Percentiles rank a stretch among this genome's conserved stretches.
Conservation (phyloP, 805 yeast species). For the Lipomyces spencermartinsiae region DNA sequence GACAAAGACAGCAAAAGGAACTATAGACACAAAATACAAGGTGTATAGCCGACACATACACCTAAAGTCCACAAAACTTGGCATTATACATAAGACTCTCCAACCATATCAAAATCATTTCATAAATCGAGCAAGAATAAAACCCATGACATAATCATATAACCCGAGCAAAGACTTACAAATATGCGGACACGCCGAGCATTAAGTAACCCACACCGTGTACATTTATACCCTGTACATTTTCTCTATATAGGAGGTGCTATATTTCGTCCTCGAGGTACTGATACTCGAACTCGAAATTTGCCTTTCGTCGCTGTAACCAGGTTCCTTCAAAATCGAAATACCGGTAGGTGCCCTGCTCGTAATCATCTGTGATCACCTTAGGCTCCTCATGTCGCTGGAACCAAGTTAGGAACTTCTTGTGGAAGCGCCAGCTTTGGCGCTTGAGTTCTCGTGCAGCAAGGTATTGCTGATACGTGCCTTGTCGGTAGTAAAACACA, state of each 20-base stretch:
- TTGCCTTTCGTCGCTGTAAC: constrained; percentile 66
- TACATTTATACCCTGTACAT: background rate
- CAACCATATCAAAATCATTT: background rate
- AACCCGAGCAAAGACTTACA: background rate
- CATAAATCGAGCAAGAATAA: background rate
- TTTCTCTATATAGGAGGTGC: background rate
- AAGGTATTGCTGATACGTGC: constrained; percentile 70
- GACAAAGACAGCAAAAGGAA: background rate
- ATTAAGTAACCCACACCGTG: background rate
- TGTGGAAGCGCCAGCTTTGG: constrained; percentile 84
- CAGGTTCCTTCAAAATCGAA: constrained; percentile 70
- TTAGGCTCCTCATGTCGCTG: constrained; percentile 66
- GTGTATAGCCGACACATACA: background rate
- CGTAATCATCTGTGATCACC: constrained; percentile 51
- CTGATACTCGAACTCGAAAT: constrained; percentile 59
- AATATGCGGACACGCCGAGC: background rate
- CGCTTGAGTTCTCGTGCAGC: constrained; percentile 81
- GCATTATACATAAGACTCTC: background rate
- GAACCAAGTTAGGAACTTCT: constrained; percentile 79
- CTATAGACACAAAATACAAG: constrained; percentile 4
- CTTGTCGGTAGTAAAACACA: constrained; percentile 86
- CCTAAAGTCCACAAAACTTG: background rate
- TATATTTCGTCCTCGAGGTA: constrained; percentile 50
- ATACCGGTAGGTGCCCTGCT: constrained; percentile 69
- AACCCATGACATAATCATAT: background rate